phyloP scores from a whole-genome alignment of 257 asterid genomes.

The Rubia yunnanensis region DNA sequence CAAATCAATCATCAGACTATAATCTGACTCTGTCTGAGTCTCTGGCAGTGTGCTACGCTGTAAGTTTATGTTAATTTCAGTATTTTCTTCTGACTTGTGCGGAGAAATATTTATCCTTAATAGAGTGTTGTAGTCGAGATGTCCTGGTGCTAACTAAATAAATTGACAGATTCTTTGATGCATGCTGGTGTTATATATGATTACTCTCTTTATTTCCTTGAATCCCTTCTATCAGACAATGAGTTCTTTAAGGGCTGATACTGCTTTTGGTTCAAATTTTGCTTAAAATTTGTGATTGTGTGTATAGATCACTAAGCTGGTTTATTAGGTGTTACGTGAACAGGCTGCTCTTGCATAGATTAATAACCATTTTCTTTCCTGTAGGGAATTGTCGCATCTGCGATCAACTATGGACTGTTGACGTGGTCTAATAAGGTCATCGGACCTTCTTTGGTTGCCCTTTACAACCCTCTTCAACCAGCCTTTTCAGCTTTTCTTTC shows the following conservation, averaged over 20 bases:
- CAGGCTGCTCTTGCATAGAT: neutral
- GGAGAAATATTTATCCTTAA: neutral
- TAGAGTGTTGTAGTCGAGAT: neutral
- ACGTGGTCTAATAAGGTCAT: slow-evolving; percentile 86
- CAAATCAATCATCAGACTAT: slow-evolving; percentile 66
- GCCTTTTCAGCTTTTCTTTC: slow-evolving; percentile 79
- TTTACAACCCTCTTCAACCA: slow-evolving; percentile 90
- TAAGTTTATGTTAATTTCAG: slow-evolving; percentile 34
- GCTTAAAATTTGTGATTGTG: too few species aligned
- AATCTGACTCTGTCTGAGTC: slow-evolving; percentile 58
- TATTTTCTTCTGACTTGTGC: neutral
- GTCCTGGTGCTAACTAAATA: neutral
- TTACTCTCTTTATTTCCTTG: neutral
- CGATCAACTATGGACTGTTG: slow-evolving; percentile 70
- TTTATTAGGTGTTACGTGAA: neutral
- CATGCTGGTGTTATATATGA: neutral
- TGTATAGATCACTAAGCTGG: neutral
- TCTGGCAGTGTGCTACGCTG: slow-evolving; percentile 84
- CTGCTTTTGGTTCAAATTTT: neutral
- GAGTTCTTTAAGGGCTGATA: neutral
- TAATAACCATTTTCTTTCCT: neutral
- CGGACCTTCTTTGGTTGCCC: slow-evolving; percentile 90
- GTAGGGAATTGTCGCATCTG: slow-evolving; percentile 88
- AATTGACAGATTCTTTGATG: neutral
- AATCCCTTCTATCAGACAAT: too few species aligned